Evolutionary conservation across 495 filamentous ascomycete species (phyloP).

Genomic region (Penicillium mononematosum): DNA sequence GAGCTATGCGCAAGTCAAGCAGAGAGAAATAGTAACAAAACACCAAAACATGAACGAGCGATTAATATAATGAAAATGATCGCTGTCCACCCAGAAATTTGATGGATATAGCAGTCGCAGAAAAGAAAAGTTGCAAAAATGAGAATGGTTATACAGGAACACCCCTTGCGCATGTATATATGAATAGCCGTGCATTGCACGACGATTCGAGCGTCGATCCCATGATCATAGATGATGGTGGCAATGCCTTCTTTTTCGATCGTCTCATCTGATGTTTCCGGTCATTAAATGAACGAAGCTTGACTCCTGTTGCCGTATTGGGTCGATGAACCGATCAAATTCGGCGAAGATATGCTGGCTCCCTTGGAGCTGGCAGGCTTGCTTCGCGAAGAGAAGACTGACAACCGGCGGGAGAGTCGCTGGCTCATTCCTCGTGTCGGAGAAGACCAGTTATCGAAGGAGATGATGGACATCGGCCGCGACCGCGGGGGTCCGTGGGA

Average conservation of each 20-base stretch:
- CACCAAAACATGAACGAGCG: not conserved
- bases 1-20: constrained; percentile 26
- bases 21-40: constrained; percentile 9
- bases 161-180: constrained; percentile 7
- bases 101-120: not conserved
- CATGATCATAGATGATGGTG: not conserved
- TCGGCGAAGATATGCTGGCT: constrained; percentile 40
- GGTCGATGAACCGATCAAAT: constrained; percentile 41
- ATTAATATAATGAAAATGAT: constrained; percentile 5
- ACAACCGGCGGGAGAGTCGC: constrained; percentile 28
- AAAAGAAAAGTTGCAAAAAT: not conserved
- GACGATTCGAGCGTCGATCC: not conserved
- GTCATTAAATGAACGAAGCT: constrained; percentile 17
- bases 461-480: constrained; percentile 34
- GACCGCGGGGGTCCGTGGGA: constrained; percentile 21
- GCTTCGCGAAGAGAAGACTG: constrained; percentile 26
- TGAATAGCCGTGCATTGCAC: not conserved
- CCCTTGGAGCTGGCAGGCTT: constrained; percentile 18
- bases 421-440: constrained; percentile 30
- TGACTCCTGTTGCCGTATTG: constrained; percentile 24
- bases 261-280: not conserved
- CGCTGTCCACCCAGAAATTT: not conserved
- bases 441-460: constrained; percentile 22
- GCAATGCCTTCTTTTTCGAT: not conserved
- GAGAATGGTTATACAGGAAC: constrained; percentile 2